Evolutionary conservation across 768 basidiomycete genomes (phyloP), one percentile per base, ranked within the genome.

Genomic region (Tylopilus felleus): DNA sequence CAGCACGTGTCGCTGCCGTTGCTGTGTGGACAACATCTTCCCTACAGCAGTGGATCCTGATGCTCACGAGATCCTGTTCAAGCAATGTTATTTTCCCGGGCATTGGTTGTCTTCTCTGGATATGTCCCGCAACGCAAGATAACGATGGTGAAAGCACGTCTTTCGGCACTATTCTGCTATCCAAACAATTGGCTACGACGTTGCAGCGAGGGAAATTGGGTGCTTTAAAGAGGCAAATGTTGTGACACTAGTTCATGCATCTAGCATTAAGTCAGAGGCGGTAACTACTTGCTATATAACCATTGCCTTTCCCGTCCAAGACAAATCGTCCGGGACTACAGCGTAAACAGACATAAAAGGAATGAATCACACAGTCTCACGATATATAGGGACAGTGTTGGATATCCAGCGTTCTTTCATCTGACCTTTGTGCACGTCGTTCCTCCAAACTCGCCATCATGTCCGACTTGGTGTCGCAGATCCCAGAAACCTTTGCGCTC

Each of bases 401-500:
- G 12, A 35, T 3, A 35, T 12, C 33, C 13, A 35, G 12, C 9
- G 16, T 16, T 6, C 16, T 4, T 16, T 16, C 12, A 4, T 35
- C 5, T 35, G 12, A n/a, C n/a, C n/a, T n/a, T n/a, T n/a, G n/a
- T n/a, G n/a, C 7, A 19, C 7, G n/a, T 19, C n/a, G 9, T 39
- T 29, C 38, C 19, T 16, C 9, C n/a, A 9, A 40, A 21, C n/a
- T 21, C 2, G 5, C 39, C n/a, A 10, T 12, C 39, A 40, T 40
- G 39, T 21, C 39, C 8, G 31, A 22, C 31, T n/a, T n/a, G 9
- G 31, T 13, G 29, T 31, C 47, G 40, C 2, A 3, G 19, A 5
- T 50, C 36, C 44, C 47, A 8, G 56, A 58, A 10, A 51, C 42
- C 10, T 51, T 57, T 10, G 21, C 27, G 19, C 3, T 57, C 25